These are phyloP conservation scores for Erythrophleum ivorense DNA, from an alignment of 331 rosid genomes.

Conservation along the genomic window DNA sequence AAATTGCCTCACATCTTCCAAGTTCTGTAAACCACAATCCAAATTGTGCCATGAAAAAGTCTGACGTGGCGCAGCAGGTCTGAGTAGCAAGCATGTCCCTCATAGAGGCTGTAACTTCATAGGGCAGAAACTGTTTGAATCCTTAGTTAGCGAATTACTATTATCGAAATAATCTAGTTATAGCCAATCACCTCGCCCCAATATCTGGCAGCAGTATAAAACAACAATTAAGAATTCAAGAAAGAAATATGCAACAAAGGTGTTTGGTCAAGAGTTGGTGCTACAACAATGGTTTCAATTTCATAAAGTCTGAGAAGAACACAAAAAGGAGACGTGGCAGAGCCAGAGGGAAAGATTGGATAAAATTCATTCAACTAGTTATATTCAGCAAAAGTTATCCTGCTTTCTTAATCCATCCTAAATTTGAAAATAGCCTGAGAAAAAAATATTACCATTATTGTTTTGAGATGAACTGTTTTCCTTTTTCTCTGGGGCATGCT, in stretches of 20 bases:
- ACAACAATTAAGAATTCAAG: conserved; percentile 39
- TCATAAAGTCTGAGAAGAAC: neutral
- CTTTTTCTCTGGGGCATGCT: conserved; percentile 57
- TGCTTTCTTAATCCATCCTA: neutral
- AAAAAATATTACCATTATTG: conserved; percentile 45
- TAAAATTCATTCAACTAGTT: conserved; percentile 14
- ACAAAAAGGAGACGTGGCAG: conserved; percentile 14
- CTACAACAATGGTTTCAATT: conserved; percentile 23
- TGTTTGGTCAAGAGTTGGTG: conserved; percentile 1
- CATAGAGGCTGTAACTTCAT: conserved; percentile 64
- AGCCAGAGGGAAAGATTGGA: conserved; percentile 9
- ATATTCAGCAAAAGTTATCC: neutral
- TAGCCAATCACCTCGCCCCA: conserved; percentile 78
- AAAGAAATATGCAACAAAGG: neutral
- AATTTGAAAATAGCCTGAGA: conserved; percentile 29
- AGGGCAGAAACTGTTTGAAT: conserved; percentile 64
- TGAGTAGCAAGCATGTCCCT: conserved; percentile 58
- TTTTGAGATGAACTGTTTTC: conserved; percentile 59
- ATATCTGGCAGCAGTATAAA: conserved; percentile 71
- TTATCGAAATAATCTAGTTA: conserved; percentile 54
- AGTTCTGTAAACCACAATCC: conserved; percentile 55
- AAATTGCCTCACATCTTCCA: conserved; percentile 49
- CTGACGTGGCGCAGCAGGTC: conserved; percentile 40
- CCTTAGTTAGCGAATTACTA: conserved; percentile 67
- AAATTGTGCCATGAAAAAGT: conserved; percentile 50